Conservation (phyloP, 2,329 filamentous ascomycete genomes). For the Fusarium poae region DNA sequence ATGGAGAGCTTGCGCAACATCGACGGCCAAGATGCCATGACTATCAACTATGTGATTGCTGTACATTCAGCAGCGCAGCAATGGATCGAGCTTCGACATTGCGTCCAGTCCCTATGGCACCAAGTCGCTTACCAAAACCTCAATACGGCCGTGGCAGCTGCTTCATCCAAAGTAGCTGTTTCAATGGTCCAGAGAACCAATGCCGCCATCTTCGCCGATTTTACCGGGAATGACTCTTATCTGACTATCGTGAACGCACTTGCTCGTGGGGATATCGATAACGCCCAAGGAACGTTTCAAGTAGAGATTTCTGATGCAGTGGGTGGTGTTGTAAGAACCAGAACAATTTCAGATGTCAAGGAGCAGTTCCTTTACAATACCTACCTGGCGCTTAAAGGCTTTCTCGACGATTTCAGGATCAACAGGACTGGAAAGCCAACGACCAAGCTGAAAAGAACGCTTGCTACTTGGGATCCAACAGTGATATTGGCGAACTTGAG, state of each 20-base stretch:
- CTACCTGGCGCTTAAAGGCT: slow-evolving; percentile 60
- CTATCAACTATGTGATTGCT: slow-evolving; percentile 61
- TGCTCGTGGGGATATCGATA: slow-evolving; percentile 54
- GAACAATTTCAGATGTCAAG: slow-evolving; percentile 53
- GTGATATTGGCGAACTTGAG: slow-evolving; percentile 56
- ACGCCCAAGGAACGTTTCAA: slow-evolving; percentile 30
- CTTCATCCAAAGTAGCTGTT: slow-evolving; percentile 58
- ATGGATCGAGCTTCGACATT: slow-evolving; percentile 56
- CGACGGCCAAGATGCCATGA: slow-evolving; percentile 53
- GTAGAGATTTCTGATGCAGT: not conserved
- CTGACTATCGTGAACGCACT: slow-evolving; percentile 58
- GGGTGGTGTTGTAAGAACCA: no score
- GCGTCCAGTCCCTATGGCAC: slow-evolving; percentile 58
- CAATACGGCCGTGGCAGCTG: slow-evolving; percentile 61
- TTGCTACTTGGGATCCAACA: slow-evolving; percentile 58
- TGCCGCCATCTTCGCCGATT: slow-evolving; percentile 59
- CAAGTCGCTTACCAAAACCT: slow-evolving; percentile 60
- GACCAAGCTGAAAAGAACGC: slow-evolving; percentile 56
- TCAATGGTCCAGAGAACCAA: slow-evolving; percentile 57
- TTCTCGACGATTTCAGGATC: slow-evolving; percentile 60
- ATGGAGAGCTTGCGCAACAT: slow-evolving; percentile 61
- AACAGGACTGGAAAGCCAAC: slow-evolving; percentile 62
- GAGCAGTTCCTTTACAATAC: slow-evolving; percentile 60
- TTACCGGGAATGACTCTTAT: slow-evolving; percentile 60
- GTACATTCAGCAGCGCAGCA: slow-evolving; percentile 55